phyloP scores from a whole-genome alignment of 768 basidiomycete species.

The Rhodotorula graminis region DNA sequence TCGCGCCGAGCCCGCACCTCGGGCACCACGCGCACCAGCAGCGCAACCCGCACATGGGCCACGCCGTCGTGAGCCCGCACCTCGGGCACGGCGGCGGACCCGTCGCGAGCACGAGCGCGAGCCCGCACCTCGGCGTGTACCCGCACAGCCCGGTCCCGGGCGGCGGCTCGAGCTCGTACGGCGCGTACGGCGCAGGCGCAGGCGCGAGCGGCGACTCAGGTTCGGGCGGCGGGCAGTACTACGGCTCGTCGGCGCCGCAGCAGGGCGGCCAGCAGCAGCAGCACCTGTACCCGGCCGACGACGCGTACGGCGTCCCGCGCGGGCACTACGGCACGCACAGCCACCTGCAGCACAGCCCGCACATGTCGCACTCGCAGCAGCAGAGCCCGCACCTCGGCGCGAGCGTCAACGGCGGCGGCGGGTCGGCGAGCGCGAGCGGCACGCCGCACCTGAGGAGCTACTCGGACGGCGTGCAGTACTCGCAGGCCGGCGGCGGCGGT shows the following conservation, averaged over 20 bases:
- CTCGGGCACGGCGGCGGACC: too few relatives aligned
- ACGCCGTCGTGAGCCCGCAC: not conserved
- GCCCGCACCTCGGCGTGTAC: not conserved
- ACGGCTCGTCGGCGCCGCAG: not conserved
- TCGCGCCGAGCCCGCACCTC: conserved; percentile 2
- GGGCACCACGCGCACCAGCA: not conserved
- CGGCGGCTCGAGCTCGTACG: too few relatives aligned
- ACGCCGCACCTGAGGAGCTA: conserved; percentile 1
- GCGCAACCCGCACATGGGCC: conserved; percentile 2
- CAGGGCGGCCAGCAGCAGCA: not conserved
- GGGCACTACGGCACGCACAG: too few relatives aligned
- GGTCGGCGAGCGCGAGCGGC: too few relatives aligned
- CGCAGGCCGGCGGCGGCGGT: not conserved
- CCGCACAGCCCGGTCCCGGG: too few relatives aligned
- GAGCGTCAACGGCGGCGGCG: not conserved
- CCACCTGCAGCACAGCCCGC: too few relatives aligned
- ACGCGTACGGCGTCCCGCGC: too few relatives aligned
- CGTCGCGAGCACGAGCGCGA: not conserved
- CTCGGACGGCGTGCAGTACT: conserved; percentile 6
- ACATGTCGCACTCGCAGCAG: too few relatives aligned
- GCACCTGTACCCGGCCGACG: not conserved
- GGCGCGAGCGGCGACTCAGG: too few relatives aligned
- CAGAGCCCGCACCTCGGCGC: too few relatives aligned
- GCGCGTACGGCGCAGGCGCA: not conserved
- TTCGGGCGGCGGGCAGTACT: too few relatives aligned